A percentile compares a stretch with the other conserved stretches of the same genome.
phyloP scores from a whole-genome alignment of 495 filamentous ascomycete genomes.

The Parachaetomium inaequale region DNA sequence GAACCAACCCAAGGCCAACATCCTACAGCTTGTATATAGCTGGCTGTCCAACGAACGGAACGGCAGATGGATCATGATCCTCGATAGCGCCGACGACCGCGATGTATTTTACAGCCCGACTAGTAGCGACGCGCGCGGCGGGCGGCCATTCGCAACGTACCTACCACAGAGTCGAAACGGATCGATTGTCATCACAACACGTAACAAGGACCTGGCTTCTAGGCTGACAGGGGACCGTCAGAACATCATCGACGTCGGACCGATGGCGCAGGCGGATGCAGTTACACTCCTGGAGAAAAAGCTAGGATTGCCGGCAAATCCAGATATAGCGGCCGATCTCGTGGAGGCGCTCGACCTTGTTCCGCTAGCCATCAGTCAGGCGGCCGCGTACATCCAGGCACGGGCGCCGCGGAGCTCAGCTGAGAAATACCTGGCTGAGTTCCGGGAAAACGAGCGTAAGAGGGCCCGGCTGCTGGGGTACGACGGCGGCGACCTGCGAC shows the following conservation, averaged over 20 bases:
- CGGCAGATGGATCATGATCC: constrained; percentile 39
- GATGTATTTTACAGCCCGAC: constrained; percentile 25
- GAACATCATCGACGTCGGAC: constrained; percentile 23
- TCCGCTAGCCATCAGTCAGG: constrained; percentile 51
- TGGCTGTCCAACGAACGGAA: constrained; percentile 41
- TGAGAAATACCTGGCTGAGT: constrained; percentile 39
- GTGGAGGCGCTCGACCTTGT: constrained; percentile 41
- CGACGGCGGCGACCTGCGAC: constrained; percentile 30
- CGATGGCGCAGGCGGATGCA: constrained; percentile 28
- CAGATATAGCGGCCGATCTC: constrained; percentile 26
- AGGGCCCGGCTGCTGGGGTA: constrained; percentile 31
- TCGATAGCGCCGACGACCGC: constrained; percentile 47
- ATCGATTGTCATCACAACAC: constrained; percentile 38
- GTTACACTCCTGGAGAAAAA: constrained; percentile 32
- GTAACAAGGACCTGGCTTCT: constrained; percentile 25
- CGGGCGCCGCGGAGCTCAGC: constrained; percentile 25
- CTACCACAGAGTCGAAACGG: constrained; percentile 43
- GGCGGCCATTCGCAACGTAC: constrained; percentile 27
- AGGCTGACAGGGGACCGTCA: constrained; percentile 21
- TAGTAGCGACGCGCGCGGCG: background rate
- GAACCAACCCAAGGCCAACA: constrained; percentile 36
- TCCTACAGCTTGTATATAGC: constrained; percentile 34
- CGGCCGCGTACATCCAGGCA: constrained; percentile 44
- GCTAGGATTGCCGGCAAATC: constrained; percentile 21
- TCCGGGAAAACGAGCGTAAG: constrained; percentile 33